These are phyloP conservation scores for Globisporangium barbulae DNA, from an alignment of 352 stramenopile genomes.

Conservation along the genomic window DNA sequence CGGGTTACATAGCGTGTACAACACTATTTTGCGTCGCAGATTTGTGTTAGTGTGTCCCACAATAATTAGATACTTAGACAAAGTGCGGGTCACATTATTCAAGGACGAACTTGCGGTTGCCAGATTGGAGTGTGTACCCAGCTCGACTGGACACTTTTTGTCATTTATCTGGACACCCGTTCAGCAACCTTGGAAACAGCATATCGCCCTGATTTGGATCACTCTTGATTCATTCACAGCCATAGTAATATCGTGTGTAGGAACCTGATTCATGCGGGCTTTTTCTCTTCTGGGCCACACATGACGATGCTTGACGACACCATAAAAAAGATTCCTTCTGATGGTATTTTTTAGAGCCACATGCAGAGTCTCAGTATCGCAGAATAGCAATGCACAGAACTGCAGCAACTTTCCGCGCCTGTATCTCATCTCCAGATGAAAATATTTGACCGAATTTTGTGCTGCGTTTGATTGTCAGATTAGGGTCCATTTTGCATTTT, in stretches of 20 bases:
- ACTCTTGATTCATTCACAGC: not conserved
- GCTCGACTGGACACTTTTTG: not conserved
- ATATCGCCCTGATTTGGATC: not conserved
- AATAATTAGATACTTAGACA: not conserved
- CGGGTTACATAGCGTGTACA: not conserved
- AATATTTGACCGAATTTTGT: conserved; percentile 10
- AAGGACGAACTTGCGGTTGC: not conserved
- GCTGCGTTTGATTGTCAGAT: not conserved
- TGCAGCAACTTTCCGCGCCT: not conserved
- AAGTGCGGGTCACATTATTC: not conserved
- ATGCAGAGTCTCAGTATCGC: too few species aligned
- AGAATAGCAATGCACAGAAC: not conserved
- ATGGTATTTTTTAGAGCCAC: not conserved
- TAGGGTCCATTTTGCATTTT: not conserved
- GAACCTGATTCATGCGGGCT: not conserved
- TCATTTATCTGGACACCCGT: not conserved
- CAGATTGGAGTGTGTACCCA: not conserved
- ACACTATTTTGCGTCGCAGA: not conserved
- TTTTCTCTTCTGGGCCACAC: not conserved
- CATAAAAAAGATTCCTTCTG: not conserved
- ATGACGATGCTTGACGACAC: not conserved
- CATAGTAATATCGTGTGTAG: not conserved
- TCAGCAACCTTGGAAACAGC: not conserved
- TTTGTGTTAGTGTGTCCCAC: not conserved
- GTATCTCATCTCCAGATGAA: not conserved